phyloP scores from a whole-genome alignment of 331 rosid species.

The Malus hybrid region DNA sequence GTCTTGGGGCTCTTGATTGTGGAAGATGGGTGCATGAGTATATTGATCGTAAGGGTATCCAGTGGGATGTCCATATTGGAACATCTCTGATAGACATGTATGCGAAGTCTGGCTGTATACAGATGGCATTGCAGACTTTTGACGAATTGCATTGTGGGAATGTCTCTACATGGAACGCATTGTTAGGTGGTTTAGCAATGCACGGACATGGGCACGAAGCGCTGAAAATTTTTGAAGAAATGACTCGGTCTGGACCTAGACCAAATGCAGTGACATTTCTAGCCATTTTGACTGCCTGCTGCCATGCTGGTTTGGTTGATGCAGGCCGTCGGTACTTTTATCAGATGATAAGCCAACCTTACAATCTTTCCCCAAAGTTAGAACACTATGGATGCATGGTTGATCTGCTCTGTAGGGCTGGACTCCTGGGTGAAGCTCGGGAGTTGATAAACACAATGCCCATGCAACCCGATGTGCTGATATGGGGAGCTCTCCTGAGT shows the following conservation, averaged over 20 bases:
- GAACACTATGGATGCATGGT: constrained; percentile 89
- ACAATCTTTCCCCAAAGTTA: constrained; percentile 47
- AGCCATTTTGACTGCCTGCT: constrained; percentile 68
- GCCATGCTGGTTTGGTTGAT: constrained; percentile 68
- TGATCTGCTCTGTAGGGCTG: constrained; percentile 73
- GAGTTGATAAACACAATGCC: constrained; percentile 68
- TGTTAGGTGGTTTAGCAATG: constrained; percentile 64
- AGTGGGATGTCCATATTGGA: constrained; percentile 62
- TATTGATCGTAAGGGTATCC: constrained; percentile 44
- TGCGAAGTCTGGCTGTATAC: constrained; percentile 67
- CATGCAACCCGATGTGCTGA: constrained; percentile 71
- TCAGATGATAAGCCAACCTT: constrained; percentile 35
- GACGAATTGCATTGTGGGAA: constrained; percentile 47
- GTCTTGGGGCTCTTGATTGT: constrained; percentile 61
- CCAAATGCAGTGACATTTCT: constrained; percentile 77
- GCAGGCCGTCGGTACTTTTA: constrained; percentile 54
- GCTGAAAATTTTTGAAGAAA: constrained; percentile 39
- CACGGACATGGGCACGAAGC: constrained; percentile 60
- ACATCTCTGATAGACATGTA: constrained; percentile 81
- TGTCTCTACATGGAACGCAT: constrained; percentile 76
- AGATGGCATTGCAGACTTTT: constrained; percentile 48
- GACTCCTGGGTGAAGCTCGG: constrained; percentile 59
- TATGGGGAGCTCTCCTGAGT: constrained; percentile 66
- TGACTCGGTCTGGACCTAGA: constrained; percentile 42
- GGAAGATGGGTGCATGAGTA: constrained; percentile 71